Evolutionary conservation across 345 rosid genomes (phyloP), one percentile per base, ranked within the genome.

Genomic region (Capsella bursapastoris): DNA sequence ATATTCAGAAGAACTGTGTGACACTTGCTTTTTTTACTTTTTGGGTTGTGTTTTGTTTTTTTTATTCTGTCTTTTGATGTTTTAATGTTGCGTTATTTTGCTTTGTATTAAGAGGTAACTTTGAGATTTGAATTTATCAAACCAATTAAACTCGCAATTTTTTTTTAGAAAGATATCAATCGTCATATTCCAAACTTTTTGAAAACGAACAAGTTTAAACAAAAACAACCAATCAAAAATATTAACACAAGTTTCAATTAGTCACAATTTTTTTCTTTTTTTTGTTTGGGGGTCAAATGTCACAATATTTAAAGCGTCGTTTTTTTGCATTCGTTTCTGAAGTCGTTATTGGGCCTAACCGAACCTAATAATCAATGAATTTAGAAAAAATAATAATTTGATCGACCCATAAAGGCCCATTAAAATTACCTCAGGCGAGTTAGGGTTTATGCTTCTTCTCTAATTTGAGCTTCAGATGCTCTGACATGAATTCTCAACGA

Each of bases 361-460:
- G 18, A 29, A 7, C 35, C 8, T 22, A 37, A 6, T 34, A 34
- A 37, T 37, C 11, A 2, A 37, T 37, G 43, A 40, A 40, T 3
- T 40, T 10, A 40, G 13, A 40, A 40, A 40, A 12, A 40, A 40
- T 10, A 25, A 14, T 64, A 35, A 13, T 11, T 38, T 4, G 3
- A 25, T 15, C 1, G 5, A 13, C 76, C 71, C 40, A 44, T 15
- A 7, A 45, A 37, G 50, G 75, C 82, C 81, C 78, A 72, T 14
- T 60, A 11, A 28, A 0, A 37, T 44, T 8, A 38, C 31, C 22
- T 51, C 12, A 13, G 32, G 27, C 15, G 34, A 14, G 49, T 45
- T 79, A 79, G 79, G 82, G 82, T 79, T 79, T 74, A 63, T 73
- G 76, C 32, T 5, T 25, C 10, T 34, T 7, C 28, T 7, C 59